Evolutionary conservation across 75 land plant species (phyloP), one percentile per base, ranked within the genome.

Genomic region (Sequoia sempervirens): DNA sequence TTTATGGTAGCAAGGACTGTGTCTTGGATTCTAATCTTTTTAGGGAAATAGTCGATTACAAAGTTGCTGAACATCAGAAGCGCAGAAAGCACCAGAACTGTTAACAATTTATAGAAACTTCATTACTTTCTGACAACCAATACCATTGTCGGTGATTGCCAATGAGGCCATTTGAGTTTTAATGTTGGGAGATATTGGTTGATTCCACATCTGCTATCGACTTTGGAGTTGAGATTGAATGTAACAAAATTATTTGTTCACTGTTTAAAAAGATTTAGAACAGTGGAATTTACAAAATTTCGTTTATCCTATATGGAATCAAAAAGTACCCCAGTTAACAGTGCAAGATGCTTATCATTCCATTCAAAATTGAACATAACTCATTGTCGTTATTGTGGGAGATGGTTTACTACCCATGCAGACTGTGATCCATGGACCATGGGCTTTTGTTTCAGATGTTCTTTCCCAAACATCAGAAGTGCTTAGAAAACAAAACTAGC

Each of bases 1-100:
- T 97, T 12, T 97, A 97, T 89, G 99, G 95, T 26, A 87, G 96
- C 37, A 88, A 90, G 34, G 91, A 90, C 41, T 93, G 97, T 73
- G 89, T 89, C 9, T 85, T 97, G 50, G 96, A 94, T 79, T 84
- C 96, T 2, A 80, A 92, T 52, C 75, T 92, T 66, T 97, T 96
- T 74, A 87, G 15, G 85, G 96, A 96, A 82, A 83, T 94, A 26
- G 99, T 96, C 1, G 94, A 96, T 83, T 94, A 92, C 88, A 97
- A 97, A 86, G 95, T 94, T 84, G 87, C 81, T 13, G 99, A 97
- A 88, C 99, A 97, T 86, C 84, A 85, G 12, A 87, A 89, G 73
- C 85, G 94, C 17, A 86, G 83, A 32, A 82, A 83, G 80, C 91
- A 28, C 37, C 73, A 70, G 73, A 28, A 70, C 73, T 70, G 1